Percentiles rank a stretch among this genome's conserved stretches.
phyloP scores from a whole-genome alignment of 75 land plant species.

The Picea glauca region DNA sequence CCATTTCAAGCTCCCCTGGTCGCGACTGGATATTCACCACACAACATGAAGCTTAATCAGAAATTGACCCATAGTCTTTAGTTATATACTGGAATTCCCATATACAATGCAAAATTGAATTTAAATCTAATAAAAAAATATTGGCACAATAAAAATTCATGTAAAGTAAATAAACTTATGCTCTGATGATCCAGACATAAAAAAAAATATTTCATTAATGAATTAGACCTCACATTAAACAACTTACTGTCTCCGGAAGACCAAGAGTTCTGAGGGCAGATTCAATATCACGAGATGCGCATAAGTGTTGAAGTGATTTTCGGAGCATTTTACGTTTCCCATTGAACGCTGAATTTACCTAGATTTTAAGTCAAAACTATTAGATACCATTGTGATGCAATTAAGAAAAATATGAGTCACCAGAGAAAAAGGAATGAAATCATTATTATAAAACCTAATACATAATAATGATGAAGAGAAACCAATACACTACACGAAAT shows the following conservation, averaged over 20 bases:
- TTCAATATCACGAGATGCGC: slow-evolving; percentile 57
- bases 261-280: slow-evolving; percentile 58
- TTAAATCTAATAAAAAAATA: background rate
- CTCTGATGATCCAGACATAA: background rate
- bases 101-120: background rate
- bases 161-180: background rate
- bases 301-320: slow-evolving; percentile 81
- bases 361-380: too few species aligned
- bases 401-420: too few species aligned
- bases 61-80: background rate
- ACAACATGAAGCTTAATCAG: background rate
- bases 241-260: slow-evolving; percentile 74
- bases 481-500: too few species aligned
- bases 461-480: too few species aligned
- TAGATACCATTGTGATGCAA: too few species aligned
- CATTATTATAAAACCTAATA: too few species aligned
- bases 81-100: background rate
- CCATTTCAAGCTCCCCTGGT: slow-evolving; percentile 79
- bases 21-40: slow-evolving; percentile 58
- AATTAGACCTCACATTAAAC: background rate
- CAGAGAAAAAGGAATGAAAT: too few species aligned
- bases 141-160: background rate
- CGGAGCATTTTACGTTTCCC: slow-evolving; percentile 97
- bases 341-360: slow-evolving; percentile 95
- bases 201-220: background rate